These are phyloP conservation scores for Bipolaris victoriae DNA, from an alignment of 2,329 filamentous ascomycete genomes.

Conservation along the genomic window DNA sequence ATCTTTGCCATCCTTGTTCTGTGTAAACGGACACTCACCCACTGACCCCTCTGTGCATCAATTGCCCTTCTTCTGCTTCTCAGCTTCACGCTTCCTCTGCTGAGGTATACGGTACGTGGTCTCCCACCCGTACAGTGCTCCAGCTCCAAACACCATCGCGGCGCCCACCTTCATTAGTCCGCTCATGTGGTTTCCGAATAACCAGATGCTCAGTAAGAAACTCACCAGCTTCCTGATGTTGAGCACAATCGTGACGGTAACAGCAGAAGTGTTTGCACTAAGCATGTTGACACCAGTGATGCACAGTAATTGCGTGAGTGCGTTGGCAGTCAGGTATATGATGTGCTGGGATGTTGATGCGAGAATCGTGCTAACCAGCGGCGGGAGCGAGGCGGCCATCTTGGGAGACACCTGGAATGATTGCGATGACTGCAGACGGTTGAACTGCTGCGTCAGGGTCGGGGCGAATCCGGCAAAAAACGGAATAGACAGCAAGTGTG, in stretches of 20 bases:
- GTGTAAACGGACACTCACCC: neutral
- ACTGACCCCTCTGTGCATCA: conserved; percentile 12
- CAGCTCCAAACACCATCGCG: conserved; percentile 84
- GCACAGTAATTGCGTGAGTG: conserved; percentile 90
- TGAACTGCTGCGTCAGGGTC: conserved; percentile 68
- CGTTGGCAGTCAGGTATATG: conserved; percentile 74
- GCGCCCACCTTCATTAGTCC: conserved; percentile 81
- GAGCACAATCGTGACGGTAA: conserved; percentile 95
- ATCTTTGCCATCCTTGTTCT: neutral
- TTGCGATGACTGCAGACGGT: conserved; percentile 67
- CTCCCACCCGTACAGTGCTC: conserved; percentile 88
- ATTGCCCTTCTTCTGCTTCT: conserved; percentile 35
- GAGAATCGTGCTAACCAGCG: conserved; percentile 36
- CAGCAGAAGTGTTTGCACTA: conserved; percentile 82
- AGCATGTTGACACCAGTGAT: conserved; percentile 96
- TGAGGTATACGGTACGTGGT: conserved; percentile 55
- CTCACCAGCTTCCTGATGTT: conserved; percentile 95
- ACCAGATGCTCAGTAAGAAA: conserved; percentile 85
- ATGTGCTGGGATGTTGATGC: conserved; percentile 68
- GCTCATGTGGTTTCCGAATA: conserved; percentile 87
- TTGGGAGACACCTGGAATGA: conserved; percentile 56
- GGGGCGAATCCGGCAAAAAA: conserved; percentile 76
- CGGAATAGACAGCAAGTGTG: conserved; percentile 74
- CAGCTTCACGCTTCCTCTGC: conserved; percentile 39
- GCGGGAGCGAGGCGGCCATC: conserved; percentile 39